Base-by-base conservation (phyloP, 1,284 basidiomycete species). In the Tilletia caries region DNA sequence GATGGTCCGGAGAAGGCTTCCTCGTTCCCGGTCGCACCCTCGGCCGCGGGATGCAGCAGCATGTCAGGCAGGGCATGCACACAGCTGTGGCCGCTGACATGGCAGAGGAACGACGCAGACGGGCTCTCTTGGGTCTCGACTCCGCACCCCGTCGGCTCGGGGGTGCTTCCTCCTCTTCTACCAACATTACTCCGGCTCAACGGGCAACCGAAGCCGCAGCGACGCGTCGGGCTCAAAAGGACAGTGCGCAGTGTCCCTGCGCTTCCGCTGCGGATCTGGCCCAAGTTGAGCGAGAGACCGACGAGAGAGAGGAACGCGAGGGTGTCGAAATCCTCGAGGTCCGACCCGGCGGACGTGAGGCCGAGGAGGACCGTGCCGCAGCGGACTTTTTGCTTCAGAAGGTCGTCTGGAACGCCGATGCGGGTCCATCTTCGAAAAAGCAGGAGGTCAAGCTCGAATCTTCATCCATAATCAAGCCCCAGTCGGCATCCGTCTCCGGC, bases 1-100 rank as follows among this genome's bases (percentile, higher is more conserved):
- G 68, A 37, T 76, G 70, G 71, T 67, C 68, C 12, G 77, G 76
- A 29, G 66, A 66, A n/a, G 75, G 75, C 20, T 75, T 77, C 64
- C 27, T 54, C 69, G 25, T 44, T 69, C 18, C 58, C 34, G 18
- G 75, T 70, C 44, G 25, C 23, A 67, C 65, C 2, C 69, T 73
- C 20, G 73, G 75, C 5, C 71, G 67, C 12, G 15, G 44, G 20
- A 4, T 27, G 33, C 29, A 10, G 10, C 25, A 41, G 10, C 44
- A 50, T 25, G 29, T 66, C 20, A 43, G 20, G 12, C 48, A 2
- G 44, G 48, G 48, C 46, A 33, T 41, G 65, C 48, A 43, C 12
- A 65, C 41, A 13, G 34, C 23, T 4, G 23, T 44, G 6, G 64
- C 64, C 23, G 64, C 41, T 10, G 37, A 20, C 34, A 43, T 43